phyloP scores from a whole-genome alignment of 495 filamentous ascomycete genomes.

The Xylaria acuta region DNA sequence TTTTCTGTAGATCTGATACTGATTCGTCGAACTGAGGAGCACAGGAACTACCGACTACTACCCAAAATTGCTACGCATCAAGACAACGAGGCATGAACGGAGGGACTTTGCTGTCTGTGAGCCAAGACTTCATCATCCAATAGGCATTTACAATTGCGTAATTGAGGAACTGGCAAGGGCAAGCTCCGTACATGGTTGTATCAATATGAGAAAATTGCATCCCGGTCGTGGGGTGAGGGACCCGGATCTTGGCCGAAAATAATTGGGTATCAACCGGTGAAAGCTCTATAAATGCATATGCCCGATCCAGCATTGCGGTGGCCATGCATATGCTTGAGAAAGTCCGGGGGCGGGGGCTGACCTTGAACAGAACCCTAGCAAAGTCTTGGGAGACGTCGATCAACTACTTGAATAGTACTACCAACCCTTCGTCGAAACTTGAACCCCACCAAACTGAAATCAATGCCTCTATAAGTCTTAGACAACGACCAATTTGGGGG shows the following conservation, averaged over 20 bases:
- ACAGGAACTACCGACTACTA: neutral
- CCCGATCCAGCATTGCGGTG: neutral
- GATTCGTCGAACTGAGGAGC: neutral
- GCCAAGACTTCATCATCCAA: neutral
- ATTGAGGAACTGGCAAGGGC: neutral
- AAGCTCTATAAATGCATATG: neutral
- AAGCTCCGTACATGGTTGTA: neutral
- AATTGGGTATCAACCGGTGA: neutral
- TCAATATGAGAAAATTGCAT: neutral
- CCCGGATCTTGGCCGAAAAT: neutral
- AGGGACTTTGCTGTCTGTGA: neutral
- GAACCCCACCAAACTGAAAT: neutral
- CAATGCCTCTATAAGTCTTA: neutral
- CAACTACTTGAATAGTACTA: neutral
- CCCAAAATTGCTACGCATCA: neutral
- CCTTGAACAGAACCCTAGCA: neutral
- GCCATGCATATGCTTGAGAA: neutral
- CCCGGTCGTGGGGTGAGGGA: neutral
- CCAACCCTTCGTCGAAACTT: neutral
- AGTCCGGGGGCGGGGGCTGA: neutral
- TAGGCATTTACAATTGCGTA: slow-evolving; percentile 6
- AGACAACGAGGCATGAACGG: neutral
- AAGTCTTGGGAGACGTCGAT: neutral
- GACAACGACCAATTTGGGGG: too few species aligned
- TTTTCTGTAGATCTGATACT: neutral